Percentiles rank a stretch among this genome's conserved stretches.
Conservation (phyloP, 192 early-diverging fungal species). For the Gorgonomyces haynaldii region DNA sequence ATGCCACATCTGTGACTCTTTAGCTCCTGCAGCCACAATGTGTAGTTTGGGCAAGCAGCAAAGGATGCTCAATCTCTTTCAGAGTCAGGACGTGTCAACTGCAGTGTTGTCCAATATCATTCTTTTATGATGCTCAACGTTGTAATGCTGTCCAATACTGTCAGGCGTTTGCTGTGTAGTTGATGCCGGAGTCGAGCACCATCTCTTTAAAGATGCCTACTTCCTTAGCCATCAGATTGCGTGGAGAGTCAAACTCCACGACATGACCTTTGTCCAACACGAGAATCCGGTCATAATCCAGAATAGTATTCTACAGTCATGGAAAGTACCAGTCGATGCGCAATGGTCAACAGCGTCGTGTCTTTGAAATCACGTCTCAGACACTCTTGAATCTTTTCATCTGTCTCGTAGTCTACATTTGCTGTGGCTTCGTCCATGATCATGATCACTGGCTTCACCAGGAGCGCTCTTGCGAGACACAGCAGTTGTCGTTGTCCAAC, state of each 20-base stretch:
- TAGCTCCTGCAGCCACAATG: too few species aligned
- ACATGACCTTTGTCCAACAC: constrained; percentile 1
- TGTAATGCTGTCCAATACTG: too few species aligned
- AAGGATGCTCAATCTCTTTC: too few species aligned
- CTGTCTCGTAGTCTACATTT: constrained; percentile 66
- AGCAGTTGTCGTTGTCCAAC: constrained; percentile 58
- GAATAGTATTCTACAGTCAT: constrained; percentile 8
- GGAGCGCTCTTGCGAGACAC: constrained; percentile 42
- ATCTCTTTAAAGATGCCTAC: neutral
- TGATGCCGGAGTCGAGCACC: constrained; percentile 47
- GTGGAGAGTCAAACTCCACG: constrained; percentile 6
- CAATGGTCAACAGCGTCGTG: constrained; percentile 57
- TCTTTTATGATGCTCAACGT: too few species aligned
- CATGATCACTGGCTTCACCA: constrained; percentile 31
- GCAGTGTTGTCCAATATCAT: too few species aligned
- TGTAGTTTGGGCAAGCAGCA: too few species aligned
- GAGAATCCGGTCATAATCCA: constrained; percentile 9
- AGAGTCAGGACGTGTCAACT: too few species aligned
- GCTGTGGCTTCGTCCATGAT: constrained; percentile 41
- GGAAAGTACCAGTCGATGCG: constrained; percentile 25
- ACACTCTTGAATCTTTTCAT: constrained; percentile 59
- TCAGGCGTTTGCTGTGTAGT: too few species aligned
- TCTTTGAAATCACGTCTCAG: constrained; percentile 48
- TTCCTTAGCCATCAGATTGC: neutral
- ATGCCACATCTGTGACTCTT: too few species aligned